Conservation (phyloP, 2,329 filamentous ascomycete genomes). For the Ophiostoma angusticollis region DNA sequence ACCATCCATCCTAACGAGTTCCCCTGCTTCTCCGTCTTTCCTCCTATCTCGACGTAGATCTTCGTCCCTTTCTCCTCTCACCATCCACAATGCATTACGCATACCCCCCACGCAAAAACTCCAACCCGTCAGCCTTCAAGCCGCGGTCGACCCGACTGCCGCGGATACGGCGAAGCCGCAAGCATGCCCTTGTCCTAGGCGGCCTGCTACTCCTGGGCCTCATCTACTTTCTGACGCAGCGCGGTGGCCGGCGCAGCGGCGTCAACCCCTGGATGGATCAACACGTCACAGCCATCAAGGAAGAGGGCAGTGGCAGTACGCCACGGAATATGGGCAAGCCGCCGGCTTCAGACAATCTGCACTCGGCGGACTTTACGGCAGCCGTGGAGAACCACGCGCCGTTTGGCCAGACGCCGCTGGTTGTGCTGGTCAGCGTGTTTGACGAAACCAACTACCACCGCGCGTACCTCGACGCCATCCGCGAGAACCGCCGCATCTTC, state of each 20-base stretch:
- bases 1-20: too few relatives aligned
- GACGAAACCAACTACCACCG: conserved; percentile 53
- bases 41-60: too few relatives aligned
- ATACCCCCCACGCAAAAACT: conserved; percentile 73
- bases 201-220: conserved; percentile 42
- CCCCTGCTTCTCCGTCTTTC: neutral
- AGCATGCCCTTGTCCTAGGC: conserved; percentile 45
- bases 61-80: neutral
- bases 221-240: conserved; percentile 45
- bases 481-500: conserved; percentile 73
- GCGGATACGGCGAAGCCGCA: conserved; percentile 45
- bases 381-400: conserved; percentile 22
- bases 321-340: neutral
- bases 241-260: conserved; percentile 1
- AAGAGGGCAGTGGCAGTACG: conserved; percentile 8
- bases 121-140: conserved; percentile 59
- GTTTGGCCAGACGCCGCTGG: conserved; percentile 41
- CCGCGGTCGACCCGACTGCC: conserved; percentile 41
- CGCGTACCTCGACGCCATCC: conserved; percentile 59
- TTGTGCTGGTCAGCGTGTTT: conserved; percentile 75
- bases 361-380: conserved; percentile 7
- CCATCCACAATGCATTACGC: conserved; percentile 65
- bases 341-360: neutral
- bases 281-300: conserved; percentile 7
- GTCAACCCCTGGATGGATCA: conserved; percentile 11